Evolutionary conservation across 2,329 filamentous ascomycete species (phyloP), one percentile per base, ranked within the genome.

Genomic region (Raffaelea deltoideospora): DNA sequence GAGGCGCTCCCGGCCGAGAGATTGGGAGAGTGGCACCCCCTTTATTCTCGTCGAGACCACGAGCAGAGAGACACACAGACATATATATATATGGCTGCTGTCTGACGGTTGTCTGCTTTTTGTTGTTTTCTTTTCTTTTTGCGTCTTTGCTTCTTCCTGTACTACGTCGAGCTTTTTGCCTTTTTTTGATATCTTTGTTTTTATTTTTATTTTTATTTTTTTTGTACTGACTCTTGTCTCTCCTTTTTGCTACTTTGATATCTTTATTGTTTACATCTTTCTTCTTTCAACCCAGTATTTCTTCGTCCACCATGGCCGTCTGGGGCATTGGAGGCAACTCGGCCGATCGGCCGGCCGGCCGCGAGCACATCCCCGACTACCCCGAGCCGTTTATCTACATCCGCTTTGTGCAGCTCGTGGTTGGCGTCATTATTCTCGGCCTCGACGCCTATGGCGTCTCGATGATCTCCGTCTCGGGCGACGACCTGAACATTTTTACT

Each of bases 361-460:
- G 49, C 41, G 61, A 66, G 45, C 63, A 66, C 41, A 53, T 66
- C 19, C 63, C 62, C n/a, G 37, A 54, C 21, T 65, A 63, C 28
- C 63, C 65, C 14, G 51, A 46, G 28, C 56, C 55, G 17, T 65
- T 64, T 48, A 56, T 63, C 24, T 53, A 53, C 30, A 39, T 67
- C 6, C 59, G 64, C 23, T 58, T 64, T 24, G 44, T 62, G 37
- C 63, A 68, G 48, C 52, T 68, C 15, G 43, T 67, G 14, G 42
- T 72, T 13, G 55, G 56, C 15, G 37, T 72, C 27, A 41, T 63
- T 26, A 52, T 64, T 21, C 50, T 72, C 2, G 67, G 59, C 13
- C 53, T 74, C 26, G 53, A 55, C 18, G 64, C 59, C 8, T 72
- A 65, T 43, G 57, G 60, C 10, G 51, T 55, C 32, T 45, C 44